A percentile compares a stretch with the other conserved stretches of the same genome.
phyloP scores from a whole-genome alignment of 371 early-diverging fungal genomes.

The Apophysomyces trapeziformis region DNA sequence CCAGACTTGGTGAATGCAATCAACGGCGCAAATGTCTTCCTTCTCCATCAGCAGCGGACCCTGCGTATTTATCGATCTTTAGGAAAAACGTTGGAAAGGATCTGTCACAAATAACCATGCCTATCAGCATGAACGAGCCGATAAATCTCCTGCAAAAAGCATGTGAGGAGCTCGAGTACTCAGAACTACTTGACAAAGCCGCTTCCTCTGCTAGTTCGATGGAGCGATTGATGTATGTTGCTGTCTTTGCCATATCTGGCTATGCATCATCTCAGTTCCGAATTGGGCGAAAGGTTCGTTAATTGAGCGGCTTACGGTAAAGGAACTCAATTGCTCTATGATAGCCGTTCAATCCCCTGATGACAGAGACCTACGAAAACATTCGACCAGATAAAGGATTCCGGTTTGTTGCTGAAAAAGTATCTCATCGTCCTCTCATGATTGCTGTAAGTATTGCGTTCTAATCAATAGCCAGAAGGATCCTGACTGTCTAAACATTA shows the following conservation, averaged over 20 bases:
- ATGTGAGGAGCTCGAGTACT: slow-evolving; percentile 91
- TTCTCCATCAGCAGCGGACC: slow-evolving; percentile 73
- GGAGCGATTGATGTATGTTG: slow-evolving; percentile 76
- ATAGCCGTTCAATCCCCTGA: slow-evolving; percentile 92
- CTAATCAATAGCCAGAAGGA: background rate
- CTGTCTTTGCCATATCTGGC: slow-evolving; percentile 86
- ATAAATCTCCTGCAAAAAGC: slow-evolving; percentile 86
- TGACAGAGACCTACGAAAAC: slow-evolving; percentile 94
- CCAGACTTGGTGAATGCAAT: slow-evolving; percentile 1
- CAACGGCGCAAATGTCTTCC: slow-evolving; percentile 67
- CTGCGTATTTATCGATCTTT: slow-evolving; percentile 79
- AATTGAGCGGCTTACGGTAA: background rate
- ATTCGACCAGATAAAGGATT: slow-evolving; percentile 82
- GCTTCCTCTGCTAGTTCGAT: slow-evolving; percentile 63
- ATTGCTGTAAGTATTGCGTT: slow-evolving; percentile 64
- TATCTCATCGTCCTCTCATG: slow-evolving; percentile 83
- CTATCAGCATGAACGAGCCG: slow-evolving; percentile 92
- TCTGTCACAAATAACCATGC: slow-evolving; percentile 90
- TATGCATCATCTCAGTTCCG: slow-evolving; percentile 85
- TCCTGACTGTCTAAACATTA: background rate
- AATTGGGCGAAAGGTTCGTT: slow-evolving; percentile 69
- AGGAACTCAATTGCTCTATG: background rate
- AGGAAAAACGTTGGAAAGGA: slow-evolving; percentile 95
- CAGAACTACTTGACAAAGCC: slow-evolving; percentile 78
- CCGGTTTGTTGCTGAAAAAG: slow-evolving; percentile 86